Evolutionary conservation across 257 asterid genomes (phyloP).

Genomic region (Coffea canephora): DNA sequence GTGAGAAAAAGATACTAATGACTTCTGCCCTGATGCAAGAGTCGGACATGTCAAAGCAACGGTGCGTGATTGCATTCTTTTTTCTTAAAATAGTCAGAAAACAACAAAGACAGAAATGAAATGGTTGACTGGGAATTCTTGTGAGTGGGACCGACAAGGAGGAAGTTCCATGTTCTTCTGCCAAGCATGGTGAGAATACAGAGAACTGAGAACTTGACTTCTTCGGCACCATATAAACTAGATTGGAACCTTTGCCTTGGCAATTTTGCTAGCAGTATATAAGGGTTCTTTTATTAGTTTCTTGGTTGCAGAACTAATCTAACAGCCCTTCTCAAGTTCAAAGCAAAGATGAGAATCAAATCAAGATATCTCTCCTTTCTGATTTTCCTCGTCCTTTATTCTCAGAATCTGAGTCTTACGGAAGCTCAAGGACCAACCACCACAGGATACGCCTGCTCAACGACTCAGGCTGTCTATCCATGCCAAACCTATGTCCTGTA

Average conservation of each 20-base stretch:
- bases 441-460: conserved; percentile 61
- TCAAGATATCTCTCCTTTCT: conserved; percentile 14
- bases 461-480: conserved; percentile 38
- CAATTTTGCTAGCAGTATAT: not conserved
- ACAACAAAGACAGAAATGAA: not conserved
- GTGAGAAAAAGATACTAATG: too few species aligned
- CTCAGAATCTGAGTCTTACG: conserved; percentile 9
- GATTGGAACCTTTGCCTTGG: not conserved
- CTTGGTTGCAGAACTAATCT: not conserved
- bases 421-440: conserved; percentile 50
- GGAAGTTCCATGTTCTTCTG: not conserved
- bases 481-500: conserved; percentile 68
- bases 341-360: conserved; percentile 20
- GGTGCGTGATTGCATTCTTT: not conserved
- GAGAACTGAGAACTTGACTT: not conserved
- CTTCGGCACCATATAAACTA: not conserved
- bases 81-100: not conserved
- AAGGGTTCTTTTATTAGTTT: not conserved
- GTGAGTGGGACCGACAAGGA: conserved; percentile 24
- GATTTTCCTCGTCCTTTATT: conserved; percentile 27
- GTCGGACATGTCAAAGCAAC: not conserved
- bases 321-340: not conserved
- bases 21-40: not conserved
- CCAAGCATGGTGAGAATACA: not conserved
- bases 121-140: conserved; percentile 27